These are phyloP conservation scores for Extremus antarcticus DNA, from an alignment of 495 filamentous ascomycete species.

Conservation along the genomic window DNA sequence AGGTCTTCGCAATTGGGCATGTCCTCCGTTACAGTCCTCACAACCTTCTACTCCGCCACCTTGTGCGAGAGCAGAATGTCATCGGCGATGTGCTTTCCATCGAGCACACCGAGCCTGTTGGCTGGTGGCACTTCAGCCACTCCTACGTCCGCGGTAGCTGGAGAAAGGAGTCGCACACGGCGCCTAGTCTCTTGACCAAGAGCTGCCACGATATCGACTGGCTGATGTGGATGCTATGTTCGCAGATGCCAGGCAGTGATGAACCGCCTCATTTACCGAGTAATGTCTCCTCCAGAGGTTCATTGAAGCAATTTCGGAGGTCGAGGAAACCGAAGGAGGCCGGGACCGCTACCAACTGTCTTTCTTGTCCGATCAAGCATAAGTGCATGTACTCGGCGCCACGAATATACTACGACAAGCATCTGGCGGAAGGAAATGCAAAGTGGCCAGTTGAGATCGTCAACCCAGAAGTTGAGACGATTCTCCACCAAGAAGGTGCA, in stretches of 20 bases:
- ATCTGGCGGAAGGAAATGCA: constrained; percentile 44
- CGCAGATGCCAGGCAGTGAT: constrained; percentile 21
- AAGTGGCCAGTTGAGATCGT: constrained; percentile 84
- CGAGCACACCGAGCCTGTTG: constrained; percentile 87
- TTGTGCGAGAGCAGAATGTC: constrained; percentile 58
- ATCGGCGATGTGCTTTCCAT: constrained; percentile 83
- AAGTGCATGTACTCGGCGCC: constrained; percentile 75
- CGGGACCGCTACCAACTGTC: constrained; percentile 73
- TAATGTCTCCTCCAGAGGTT: constrained; percentile 60
- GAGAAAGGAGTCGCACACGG: constrained; percentile 62
- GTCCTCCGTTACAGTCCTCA: constrained; percentile 65
- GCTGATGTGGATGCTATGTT: constrained; percentile 75
- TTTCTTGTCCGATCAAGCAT: constrained; percentile 60
- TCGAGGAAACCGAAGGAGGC: constrained; percentile 63
- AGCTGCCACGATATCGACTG: constrained; percentile 92
- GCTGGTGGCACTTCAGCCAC: constrained; percentile 94
- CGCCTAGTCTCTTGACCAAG: constrained; percentile 79
- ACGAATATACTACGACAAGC: constrained; percentile 57
- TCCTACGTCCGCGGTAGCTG: constrained; percentile 92
- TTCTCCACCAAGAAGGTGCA: constrained; percentile 28
- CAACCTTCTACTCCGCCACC: constrained; percentile 69
- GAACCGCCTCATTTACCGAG: constrained; percentile 60
- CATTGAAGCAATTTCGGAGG: constrained; percentile 59
- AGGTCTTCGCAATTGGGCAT: constrained; percentile 67
- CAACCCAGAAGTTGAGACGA: constrained; percentile 80